Conservation (phyloP, 2,329 filamentous ascomycete species). For the Sporothrix globosa region DNA sequence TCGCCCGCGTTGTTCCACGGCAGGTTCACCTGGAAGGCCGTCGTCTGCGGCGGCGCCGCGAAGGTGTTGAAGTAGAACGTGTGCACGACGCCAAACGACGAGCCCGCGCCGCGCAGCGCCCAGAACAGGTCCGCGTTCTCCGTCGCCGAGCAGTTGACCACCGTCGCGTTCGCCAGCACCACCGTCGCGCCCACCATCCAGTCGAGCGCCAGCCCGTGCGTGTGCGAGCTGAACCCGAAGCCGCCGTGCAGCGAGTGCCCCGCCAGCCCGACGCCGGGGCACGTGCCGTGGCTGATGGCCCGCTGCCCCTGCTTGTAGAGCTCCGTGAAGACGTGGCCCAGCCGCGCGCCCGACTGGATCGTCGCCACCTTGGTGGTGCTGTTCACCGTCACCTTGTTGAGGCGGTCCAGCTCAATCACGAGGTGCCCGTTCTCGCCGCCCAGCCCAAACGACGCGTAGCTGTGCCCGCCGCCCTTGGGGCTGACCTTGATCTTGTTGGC, state of each 20-base stretch:
- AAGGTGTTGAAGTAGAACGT: constrained; percentile 49
- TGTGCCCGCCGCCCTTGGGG: constrained; percentile 56
- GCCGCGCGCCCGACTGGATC: constrained; percentile 54
- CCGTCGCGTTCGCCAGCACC: constrained; percentile 45
- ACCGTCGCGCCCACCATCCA: constrained; percentile 45
- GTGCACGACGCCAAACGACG: constrained; percentile 49
- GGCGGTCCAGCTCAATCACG: constrained; percentile 52
- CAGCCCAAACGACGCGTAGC: constrained; percentile 54
- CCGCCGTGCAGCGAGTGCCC: constrained; percentile 49
- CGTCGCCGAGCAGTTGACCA: constrained; percentile 42
- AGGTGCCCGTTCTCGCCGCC: constrained; percentile 55
- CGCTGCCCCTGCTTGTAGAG: constrained; percentile 46
- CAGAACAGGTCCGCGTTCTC: constrained; percentile 50
- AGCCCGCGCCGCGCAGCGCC: constrained; percentile 49
- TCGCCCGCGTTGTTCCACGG: constrained; percentile 37
- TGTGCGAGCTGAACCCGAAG: constrained; percentile 47
- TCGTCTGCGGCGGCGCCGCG: constrained; percentile 43
- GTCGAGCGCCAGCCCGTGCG: constrained; percentile 45
- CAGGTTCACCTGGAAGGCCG: constrained; percentile 40
- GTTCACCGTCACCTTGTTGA: constrained; percentile 51
- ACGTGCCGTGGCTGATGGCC: constrained; percentile 57
- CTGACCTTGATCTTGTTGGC: constrained; percentile 51
- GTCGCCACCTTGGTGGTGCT: constrained; percentile 47
- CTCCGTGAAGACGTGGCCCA: constrained; percentile 52
- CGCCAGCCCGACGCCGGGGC: constrained; percentile 51